Conservation (phyloP, 1,284 basidiomycete genomes). For the Takashimella koratensis region DNA sequence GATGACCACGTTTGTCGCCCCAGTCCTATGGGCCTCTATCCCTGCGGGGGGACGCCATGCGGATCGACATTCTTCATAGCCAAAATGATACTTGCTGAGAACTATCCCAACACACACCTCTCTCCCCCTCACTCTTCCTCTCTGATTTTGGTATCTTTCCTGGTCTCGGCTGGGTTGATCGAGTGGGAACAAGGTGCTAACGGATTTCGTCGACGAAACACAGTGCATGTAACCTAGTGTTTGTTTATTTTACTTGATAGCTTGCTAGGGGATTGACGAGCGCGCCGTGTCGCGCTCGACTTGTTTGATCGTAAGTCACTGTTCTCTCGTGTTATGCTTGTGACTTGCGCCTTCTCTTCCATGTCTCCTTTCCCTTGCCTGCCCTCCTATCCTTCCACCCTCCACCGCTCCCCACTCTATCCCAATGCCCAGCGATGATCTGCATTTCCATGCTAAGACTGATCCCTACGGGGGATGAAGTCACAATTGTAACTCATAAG, state of each 20-base stretch:
- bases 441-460: conserved; percentile 47
- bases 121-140: conserved; percentile 3
- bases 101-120: not conserved
- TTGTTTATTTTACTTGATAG: no score
- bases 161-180: no score
- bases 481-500: conserved; percentile 39
- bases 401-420: not conserved
- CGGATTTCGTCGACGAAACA: no score
- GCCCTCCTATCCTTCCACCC: not conserved
- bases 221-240: no score
- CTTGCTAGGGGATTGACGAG: no score
- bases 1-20: conserved; percentile 46
- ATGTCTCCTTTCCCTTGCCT: not conserved
- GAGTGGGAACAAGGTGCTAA: not conserved
- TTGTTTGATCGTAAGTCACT: no score
- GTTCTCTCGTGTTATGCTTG: not conserved
- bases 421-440: conserved; percentile 37
- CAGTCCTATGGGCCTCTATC: conserved; percentile 46
- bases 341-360: not conserved
- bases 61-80: conserved; percentile 38
- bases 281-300: no score
- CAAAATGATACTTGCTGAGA: conserved; percentile 17
- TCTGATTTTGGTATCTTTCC: not conserved
- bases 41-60: conserved; percentile 37
- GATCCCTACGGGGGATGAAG: conserved; percentile 40